A percentile compares a stretch with the other conserved stretches of the same genome.
These are phyloP conservation scores for Herpotrichia juniperi DNA, from an alignment of 2,329 filamentous ascomycete genomes.

Conservation along the genomic window DNA sequence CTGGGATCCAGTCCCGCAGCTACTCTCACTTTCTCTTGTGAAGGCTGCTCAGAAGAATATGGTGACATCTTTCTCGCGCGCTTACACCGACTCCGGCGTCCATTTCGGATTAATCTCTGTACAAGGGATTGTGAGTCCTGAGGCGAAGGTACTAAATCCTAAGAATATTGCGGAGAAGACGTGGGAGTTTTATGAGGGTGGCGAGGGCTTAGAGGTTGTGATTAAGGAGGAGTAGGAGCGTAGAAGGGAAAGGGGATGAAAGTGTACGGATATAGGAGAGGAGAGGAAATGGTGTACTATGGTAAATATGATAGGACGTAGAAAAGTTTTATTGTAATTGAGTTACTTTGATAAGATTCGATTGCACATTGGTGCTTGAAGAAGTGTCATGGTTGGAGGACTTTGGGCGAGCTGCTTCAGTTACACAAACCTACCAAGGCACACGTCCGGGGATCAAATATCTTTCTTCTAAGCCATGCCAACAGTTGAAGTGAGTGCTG, in stretches of 20 bases:
- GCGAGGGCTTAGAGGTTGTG: constrained; percentile 45
- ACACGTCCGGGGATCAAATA: too few relatives aligned
- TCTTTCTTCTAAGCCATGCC: too few relatives aligned
- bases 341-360: too few relatives aligned
- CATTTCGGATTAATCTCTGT: constrained; percentile 57
- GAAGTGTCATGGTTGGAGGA: too few relatives aligned
- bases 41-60: constrained; percentile 61
- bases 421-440: too few relatives aligned
- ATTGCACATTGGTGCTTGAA: too few relatives aligned
- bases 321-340: too few relatives aligned
- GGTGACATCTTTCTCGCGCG: constrained; percentile 51
- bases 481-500: too few relatives aligned
- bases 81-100: constrained; percentile 50
- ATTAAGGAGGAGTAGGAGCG: constrained; percentile 30
- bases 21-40: constrained; percentile 57
- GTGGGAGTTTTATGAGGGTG: constrained; percentile 53
- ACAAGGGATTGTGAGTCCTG: constrained; percentile 50
- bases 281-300: neutral
- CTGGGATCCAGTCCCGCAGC: constrained; percentile 52
- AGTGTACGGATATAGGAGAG: neutral
- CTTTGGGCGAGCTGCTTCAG: too few relatives aligned
- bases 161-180: constrained; percentile 53
- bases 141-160: constrained; percentile 52
- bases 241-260: neutral
- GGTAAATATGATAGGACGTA: neutral